These are phyloP conservation scores for Cercospora sp. DNA, from an alignment of 2,329 filamentous ascomycete species.

Conservation along the genomic window DNA sequence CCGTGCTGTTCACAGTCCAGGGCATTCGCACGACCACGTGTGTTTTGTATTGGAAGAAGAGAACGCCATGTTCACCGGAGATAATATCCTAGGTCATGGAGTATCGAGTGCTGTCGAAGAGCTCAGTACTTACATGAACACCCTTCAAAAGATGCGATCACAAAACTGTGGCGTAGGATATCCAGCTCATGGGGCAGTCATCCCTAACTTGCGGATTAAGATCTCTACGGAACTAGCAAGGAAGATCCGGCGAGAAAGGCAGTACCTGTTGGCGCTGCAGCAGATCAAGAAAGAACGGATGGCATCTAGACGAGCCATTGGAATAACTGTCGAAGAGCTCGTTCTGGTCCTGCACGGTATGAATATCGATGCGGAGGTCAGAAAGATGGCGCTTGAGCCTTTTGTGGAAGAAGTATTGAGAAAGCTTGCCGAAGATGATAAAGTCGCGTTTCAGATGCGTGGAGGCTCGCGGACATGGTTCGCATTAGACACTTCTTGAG, in stretches of 20 bases:
- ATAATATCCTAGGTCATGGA: conserved; percentile 44
- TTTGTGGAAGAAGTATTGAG: conserved; percentile 62
- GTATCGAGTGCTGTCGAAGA: conserved; percentile 43
- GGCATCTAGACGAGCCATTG: conserved; percentile 24
- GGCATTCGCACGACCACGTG: conserved; percentile 41
- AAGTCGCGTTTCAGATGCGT: conserved; percentile 35
- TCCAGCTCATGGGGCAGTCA: conserved; percentile 48
- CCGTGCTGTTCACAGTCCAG: conserved; percentile 40
- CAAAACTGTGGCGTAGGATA: conserved; percentile 46
- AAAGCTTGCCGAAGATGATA: conserved; percentile 55
- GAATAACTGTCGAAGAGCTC: conserved; percentile 45
- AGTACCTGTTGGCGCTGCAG: conserved; percentile 42
- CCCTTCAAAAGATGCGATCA: conserved; percentile 38
- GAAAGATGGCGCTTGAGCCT: conserved; percentile 75
- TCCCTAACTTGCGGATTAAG: conserved; percentile 43
- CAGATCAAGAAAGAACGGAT: conserved; percentile 29
- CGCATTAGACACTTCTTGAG: conserved; percentile 4
- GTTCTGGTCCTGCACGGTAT: conserved; percentile 48
- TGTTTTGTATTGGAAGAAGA: conserved; percentile 42
- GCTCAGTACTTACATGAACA: conserved; percentile 42
- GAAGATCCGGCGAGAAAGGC: conserved; percentile 46
- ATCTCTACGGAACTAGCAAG: conserved; percentile 42
- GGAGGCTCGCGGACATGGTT: conserved; percentile 31
- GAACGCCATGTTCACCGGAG: conserved; percentile 43
- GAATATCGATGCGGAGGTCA: conserved; percentile 39